These are phyloP conservation scores for Globisporangium ultimum DNA, from an alignment of 352 stramenopile species.

Conservation along the genomic window DNA sequence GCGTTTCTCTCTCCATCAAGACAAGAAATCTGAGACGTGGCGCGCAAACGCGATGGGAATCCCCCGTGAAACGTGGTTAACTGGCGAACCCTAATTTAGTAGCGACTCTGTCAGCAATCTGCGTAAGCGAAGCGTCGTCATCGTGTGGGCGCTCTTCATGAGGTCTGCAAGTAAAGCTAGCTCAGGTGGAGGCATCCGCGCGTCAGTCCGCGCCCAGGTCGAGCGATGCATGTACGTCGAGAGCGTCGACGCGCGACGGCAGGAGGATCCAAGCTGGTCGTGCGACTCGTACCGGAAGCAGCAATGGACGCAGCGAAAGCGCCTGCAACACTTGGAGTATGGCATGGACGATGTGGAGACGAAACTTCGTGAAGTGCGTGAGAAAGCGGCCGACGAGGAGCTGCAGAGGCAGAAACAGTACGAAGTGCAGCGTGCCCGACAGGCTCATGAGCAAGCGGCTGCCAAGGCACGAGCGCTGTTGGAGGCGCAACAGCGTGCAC, in stretches of 20 bases:
- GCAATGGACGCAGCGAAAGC: slow-evolving; percentile 34
- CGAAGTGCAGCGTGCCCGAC: neutral
- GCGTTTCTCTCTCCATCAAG: neutral
- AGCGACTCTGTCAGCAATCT: neutral
- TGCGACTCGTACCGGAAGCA: slow-evolving; percentile 48
- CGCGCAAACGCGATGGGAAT: too few species aligned
- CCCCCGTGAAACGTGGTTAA: neutral
- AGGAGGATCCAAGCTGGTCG: slow-evolving; percentile 9
- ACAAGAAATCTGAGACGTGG: too few species aligned
- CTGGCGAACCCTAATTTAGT: neutral
- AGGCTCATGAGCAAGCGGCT: neutral
- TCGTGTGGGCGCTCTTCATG: too few species aligned
- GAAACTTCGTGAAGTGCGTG: neutral
- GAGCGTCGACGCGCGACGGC: slow-evolving; percentile 19
- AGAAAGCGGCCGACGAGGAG: neutral
- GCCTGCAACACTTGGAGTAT: slow-evolving; percentile 1
- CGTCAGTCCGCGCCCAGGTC: slow-evolving; percentile 31
- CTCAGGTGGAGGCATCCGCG: slow-evolving; percentile 12
- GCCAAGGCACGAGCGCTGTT: neutral
- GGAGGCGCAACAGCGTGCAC: neutral
- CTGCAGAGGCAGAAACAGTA: neutral
- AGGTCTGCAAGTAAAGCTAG: neutral
- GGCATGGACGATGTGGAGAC: neutral
- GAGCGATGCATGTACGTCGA: slow-evolving; percentile 45
- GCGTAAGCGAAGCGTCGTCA: neutral